Percentiles rank a stretch among this genome's conserved stretches.
phyloP scores from a whole-genome alignment of 2,329 filamentous ascomycete genomes.

The Onygena corvina region DNA sequence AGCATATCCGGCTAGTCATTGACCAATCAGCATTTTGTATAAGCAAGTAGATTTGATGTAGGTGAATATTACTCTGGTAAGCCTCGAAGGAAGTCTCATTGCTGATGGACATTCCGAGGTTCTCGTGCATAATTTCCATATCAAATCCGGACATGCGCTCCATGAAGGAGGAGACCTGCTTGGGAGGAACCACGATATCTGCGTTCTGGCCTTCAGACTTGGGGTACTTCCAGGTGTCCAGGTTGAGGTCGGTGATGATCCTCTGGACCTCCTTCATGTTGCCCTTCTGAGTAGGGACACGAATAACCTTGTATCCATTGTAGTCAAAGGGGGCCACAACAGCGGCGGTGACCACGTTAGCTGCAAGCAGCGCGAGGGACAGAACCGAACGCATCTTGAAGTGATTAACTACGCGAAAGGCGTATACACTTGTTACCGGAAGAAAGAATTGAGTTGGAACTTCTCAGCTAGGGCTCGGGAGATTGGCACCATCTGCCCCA shows the following conservation, averaged over 20 bases:
- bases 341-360: not conserved
- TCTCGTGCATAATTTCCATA: slow-evolving; percentile 31
- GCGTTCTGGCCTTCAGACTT: slow-evolving; percentile 21
- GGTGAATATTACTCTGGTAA: slow-evolving; percentile 20
- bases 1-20: slow-evolving; percentile 6
- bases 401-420: not conserved
- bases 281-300: slow-evolving; percentile 14
- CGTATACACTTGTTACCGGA: not conserved
- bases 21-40: not conserved
- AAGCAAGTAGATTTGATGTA: not conserved
- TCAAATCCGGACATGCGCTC: slow-evolving; percentile 24
- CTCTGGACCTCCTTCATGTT: slow-evolving; percentile 14
- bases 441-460: not conserved
- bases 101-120: slow-evolving; percentile 36
- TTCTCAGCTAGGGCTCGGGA: not conserved
- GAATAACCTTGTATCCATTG: slow-evolving; percentile 18
- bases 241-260: slow-evolving; percentile 14
- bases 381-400: slow-evolving; percentile 6
- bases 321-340: slow-evolving; percentile 12
- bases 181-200: slow-evolving; percentile 34
- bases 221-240: slow-evolving; percentile 17
- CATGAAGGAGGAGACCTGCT: slow-evolving; percentile 30
- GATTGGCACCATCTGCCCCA: not conserved
- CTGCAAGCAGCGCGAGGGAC: slow-evolving; percentile 6
- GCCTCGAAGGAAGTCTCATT: slow-evolving; percentile 23